phyloP scores from a whole-genome alignment of 345 rosid species.

The Murraya paniculata region DNA sequence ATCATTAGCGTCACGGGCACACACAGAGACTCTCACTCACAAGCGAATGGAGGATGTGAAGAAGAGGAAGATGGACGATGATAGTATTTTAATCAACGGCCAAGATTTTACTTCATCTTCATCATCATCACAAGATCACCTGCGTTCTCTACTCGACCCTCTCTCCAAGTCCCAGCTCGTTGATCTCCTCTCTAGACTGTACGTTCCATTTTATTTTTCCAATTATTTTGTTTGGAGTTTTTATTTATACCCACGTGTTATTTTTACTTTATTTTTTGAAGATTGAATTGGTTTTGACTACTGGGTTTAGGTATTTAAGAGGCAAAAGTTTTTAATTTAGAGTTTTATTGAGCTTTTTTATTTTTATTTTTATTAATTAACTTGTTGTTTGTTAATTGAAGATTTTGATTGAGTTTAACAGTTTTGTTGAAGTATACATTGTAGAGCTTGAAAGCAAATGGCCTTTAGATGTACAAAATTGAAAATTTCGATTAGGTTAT shows the following conservation, averaged over 20 bases:
- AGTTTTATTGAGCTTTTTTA: background rate
- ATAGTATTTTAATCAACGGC: conserved; percentile 26
- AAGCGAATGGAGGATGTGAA: conserved; percentile 44
- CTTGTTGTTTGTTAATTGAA: background rate
- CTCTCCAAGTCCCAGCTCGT: conserved; percentile 64
- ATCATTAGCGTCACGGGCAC: background rate
- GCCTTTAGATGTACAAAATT: background rate
- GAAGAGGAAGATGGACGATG: conserved; percentile 66
- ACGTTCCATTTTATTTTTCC: conserved; percentile 11
- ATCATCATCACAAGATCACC: conserved; percentile 34
- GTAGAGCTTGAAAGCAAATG: background rate
- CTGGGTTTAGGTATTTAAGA: background rate
- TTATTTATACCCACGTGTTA: too few species aligned
- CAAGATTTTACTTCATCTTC: background rate
- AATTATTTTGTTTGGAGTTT: background rate
- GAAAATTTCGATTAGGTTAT: background rate
- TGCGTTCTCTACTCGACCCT: conserved; percentile 61
- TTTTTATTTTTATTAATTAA: background rate
- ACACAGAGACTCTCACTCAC: background rate
- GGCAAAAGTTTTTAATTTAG: background rate
- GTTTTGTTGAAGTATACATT: background rate
- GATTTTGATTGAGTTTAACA: background rate
- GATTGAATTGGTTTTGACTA: background rate
- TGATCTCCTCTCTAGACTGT: conserved; percentile 63
- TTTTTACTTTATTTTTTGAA: too few species aligned